Conservation (phyloP, 1,284 basidiomycete genomes). For the Fomitopsis betulina region DNA sequence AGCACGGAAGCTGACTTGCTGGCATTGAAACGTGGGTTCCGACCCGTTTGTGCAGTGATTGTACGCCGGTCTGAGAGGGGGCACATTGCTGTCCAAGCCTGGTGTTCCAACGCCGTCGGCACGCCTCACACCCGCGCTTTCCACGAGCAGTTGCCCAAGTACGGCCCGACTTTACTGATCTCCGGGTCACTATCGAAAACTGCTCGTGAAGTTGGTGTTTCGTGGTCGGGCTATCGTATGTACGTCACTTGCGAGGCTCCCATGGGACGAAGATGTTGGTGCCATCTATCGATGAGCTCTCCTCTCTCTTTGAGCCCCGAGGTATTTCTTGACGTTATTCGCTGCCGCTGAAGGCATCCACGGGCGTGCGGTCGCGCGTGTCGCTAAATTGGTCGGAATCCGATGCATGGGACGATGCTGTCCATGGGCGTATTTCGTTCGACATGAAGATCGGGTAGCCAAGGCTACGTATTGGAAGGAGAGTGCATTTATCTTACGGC, state of each 20-base stretch:
- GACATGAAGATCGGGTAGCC: constrained; percentile 11
- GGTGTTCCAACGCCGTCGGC: no score
- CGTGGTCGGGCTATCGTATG: neutral
- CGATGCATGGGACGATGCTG: constrained; percentile 3
- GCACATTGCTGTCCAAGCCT: no score
- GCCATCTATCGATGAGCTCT: neutral
- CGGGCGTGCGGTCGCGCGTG: constrained; percentile 7
- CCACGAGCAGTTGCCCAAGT: constrained; percentile 1
- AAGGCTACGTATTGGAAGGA: constrained; percentile 9
- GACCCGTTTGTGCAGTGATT: no score
- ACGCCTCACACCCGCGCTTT: neutral
- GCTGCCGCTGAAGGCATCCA: constrained; percentile 9
- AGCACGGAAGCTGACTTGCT: no score
- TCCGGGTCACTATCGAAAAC: neutral
- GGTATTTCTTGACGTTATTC: constrained; percentile 1
- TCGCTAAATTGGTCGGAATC: constrained; percentile 2
- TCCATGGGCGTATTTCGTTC: constrained; percentile 8
- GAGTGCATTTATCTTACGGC: constrained; percentile 5
- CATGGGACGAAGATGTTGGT: neutral
- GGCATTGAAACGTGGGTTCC: no score
- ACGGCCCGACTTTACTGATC: neutral
- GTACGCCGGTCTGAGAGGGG: no score
- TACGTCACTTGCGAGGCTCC: neutral
- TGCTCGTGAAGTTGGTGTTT: neutral
- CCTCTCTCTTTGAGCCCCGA: neutral